Percentiles rank a stretch among this genome's conserved stretches.
phyloP scores from a whole-genome alignment of 2,329 filamentous ascomycete genomes.

The Metarhizium anisopliae region DNA sequence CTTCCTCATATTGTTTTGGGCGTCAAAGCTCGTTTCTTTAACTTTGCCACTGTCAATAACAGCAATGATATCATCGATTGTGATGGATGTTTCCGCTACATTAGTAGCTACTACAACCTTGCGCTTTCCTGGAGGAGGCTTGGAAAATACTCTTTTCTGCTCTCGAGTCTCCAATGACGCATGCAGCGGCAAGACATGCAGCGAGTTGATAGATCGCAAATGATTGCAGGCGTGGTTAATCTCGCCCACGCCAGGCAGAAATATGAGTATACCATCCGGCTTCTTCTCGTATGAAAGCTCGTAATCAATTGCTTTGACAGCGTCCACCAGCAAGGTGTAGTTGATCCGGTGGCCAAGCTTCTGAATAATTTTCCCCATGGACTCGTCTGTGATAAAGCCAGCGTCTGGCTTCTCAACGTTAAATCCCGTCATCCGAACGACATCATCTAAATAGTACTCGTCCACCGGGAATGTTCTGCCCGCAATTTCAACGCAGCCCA shows the following conservation, averaged over 20 bases:
- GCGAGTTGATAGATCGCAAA: constrained; percentile 49
- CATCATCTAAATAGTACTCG: constrained; percentile 84
- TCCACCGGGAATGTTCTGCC: constrained; percentile 85
- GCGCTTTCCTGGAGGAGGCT: constrained; percentile 66
- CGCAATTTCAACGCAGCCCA: constrained; percentile 77
- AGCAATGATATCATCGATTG: constrained; percentile 92
- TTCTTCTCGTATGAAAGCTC: constrained; percentile 59
- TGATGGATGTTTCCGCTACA: constrained; percentile 96
- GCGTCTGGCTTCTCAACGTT: constrained; percentile 40
- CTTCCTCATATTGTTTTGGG: constrained; percentile 85
- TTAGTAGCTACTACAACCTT: constrained; percentile 96
- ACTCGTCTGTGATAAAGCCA: constrained; percentile 37
- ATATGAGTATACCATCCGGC: constrained; percentile 81
- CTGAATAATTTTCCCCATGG: constrained; percentile 62
- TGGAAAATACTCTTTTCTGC: constrained; percentile 77
- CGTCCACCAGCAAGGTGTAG: constrained; percentile 75
- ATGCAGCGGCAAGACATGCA: constrained; percentile 81
- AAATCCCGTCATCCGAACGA: constrained; percentile 72
- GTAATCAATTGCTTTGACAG: constrained; percentile 71
- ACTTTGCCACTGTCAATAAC: constrained; percentile 94
- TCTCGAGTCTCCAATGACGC: constrained; percentile 84
- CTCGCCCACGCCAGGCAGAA: constrained; percentile 84
- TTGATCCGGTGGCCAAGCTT: constrained; percentile 78
- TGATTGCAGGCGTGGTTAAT: constrained; percentile 73
- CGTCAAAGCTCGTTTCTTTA: constrained; percentile 93